Base-by-base conservation (phyloP, 768 basidiomycete species). In the Hygrocybe coccinea region DNA sequence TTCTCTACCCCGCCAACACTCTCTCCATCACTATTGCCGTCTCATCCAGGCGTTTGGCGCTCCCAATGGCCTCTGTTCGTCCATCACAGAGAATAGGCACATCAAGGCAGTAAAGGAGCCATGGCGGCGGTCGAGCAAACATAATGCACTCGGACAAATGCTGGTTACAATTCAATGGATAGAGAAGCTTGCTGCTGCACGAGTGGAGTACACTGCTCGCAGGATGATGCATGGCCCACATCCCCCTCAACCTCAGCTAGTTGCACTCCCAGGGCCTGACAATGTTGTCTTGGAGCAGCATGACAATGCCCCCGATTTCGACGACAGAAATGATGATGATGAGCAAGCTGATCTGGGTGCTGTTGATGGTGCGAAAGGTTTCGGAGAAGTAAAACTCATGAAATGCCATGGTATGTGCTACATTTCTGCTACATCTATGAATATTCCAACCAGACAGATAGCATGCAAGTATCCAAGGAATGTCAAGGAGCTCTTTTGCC, bases 401-500 rank as follows among this genome's bases (percentile, higher is more conserved):
- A 29, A 29, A 29, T 29, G 29, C 29, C 8, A 29, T 29, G 29
- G 29, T 29, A 29, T 29, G 29, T 29, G 29, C 29, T 29, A 29
- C 29, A 29, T 12, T 47, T 21, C 19, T 12, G 46, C 46, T 47
- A 19, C 56, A 55, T 0, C 35, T 33, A 60, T 41, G 15, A 41
- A 41, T 41, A 15, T 14, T 19, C 39, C 10, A 14, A 19, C 2
- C 59, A 60, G 11, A 17, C 54, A 2, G 51, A 52, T 12, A 48
- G 43, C 3, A 45, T 59, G 0, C 33, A 37, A 22, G 39, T 60
- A 1, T 58, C 53, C 55, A 50, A 54, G 12, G 60, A 59, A 11
- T 59, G 59, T 12, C 33, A 52, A 1, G 62, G 57, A 3, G 57
- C 57, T 68, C 65, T 60, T 66, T 61, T 48, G 67, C 67, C 2